Conservation (phyloP, 1,284 basidiomycete species). For the Butyriboletus appendiculatus region DNA sequence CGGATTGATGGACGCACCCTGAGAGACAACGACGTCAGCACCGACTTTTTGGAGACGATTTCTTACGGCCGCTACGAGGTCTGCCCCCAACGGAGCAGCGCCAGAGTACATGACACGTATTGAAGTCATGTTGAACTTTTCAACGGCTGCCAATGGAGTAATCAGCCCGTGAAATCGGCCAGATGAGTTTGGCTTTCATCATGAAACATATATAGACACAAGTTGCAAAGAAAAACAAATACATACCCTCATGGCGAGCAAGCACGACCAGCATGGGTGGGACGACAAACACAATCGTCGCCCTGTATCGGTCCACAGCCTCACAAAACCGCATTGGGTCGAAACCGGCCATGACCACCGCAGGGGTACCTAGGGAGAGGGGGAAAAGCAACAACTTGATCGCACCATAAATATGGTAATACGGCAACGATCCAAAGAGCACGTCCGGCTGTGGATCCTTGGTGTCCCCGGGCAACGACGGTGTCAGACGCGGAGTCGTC, state of each 20-base stretch:
- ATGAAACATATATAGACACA: background rate
- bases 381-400: conserved; percentile 64
- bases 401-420: conserved; percentile 56
- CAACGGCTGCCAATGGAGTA: conserved; percentile 45
- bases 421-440: conserved; percentile 59
- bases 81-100: conserved; percentile 78
- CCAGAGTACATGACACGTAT: conserved; percentile 69
- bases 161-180: background rate
- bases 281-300: conserved; percentile 69
- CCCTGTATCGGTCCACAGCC: conserved; percentile 64
- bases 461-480: conserved; percentile 8
- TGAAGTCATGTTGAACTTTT: conserved; percentile 68
- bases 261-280: conserved; percentile 84
- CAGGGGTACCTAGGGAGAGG: conserved; percentile 55
- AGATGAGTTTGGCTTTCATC: background rate
- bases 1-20: conserved; percentile 41
- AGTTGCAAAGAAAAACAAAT: background rate
- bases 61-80: conserved; percentile 51
- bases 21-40: conserved; percentile 37
- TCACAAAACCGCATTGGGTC: conserved; percentile 72
- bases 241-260: conserved; percentile 60
- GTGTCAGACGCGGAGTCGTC: conserved; percentile 30
- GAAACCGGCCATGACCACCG: conserved; percentile 73
- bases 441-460: conserved; percentile 38
- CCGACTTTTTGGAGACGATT: conserved; percentile 44